Evolutionary conservation across 2,329 filamentous ascomycete species (phyloP).

Genomic region (Aspergillus sp.): DNA sequence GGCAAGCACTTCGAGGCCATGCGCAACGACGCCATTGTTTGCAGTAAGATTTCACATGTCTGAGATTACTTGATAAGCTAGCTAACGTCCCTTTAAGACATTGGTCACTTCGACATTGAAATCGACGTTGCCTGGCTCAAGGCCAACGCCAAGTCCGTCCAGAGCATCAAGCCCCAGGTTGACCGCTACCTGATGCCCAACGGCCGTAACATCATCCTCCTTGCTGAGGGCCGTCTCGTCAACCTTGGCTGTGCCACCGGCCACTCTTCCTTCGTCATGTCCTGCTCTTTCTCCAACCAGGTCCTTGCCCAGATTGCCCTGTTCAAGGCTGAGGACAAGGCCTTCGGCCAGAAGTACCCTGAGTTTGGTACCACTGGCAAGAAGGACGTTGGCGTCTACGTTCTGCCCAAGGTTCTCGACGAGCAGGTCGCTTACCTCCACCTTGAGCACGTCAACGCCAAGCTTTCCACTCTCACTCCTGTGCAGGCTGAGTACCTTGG

Average conservation of each 20-base stretch:
- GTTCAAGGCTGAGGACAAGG: slow-evolving; percentile 86
- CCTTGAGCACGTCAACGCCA: slow-evolving; percentile 87
- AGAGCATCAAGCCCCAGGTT: slow-evolving; percentile 99
- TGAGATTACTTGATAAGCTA: not conserved
- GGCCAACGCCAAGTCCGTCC: slow-evolving; percentile 86
- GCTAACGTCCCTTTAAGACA: slow-evolving; percentile 58
- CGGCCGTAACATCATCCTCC: slow-evolving; percentile 96
- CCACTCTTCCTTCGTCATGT: slow-evolving; percentile 99
- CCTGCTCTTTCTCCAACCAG: slow-evolving; percentile 99
- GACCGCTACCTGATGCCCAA: slow-evolving; percentile 94
- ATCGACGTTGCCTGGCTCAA: slow-evolving; percentile 99
- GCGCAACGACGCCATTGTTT: slow-evolving; percentile 97
- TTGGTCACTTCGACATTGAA: slow-evolving; percentile 99
- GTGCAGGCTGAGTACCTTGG: slow-evolving; percentile 95
- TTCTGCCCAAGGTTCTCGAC: slow-evolving; percentile 97
- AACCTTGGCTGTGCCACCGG: slow-evolving; percentile 99
- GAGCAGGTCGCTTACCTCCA: slow-evolving; percentile 97
- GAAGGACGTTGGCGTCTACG: slow-evolving; percentile 90
- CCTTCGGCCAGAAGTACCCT: slow-evolving; percentile 88
- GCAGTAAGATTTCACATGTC: slow-evolving; percentile 63
- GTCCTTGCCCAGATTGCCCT: slow-evolving; percentile 98
- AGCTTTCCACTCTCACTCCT: slow-evolving; percentile 80
- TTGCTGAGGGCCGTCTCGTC: slow-evolving; percentile 97
- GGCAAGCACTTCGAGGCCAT: slow-evolving; percentile 92
- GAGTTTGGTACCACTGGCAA: slow-evolving; percentile 93